Conservation (phyloP, 495 filamentous ascomycete species). For the Aspergillus bridgeri region DNA sequence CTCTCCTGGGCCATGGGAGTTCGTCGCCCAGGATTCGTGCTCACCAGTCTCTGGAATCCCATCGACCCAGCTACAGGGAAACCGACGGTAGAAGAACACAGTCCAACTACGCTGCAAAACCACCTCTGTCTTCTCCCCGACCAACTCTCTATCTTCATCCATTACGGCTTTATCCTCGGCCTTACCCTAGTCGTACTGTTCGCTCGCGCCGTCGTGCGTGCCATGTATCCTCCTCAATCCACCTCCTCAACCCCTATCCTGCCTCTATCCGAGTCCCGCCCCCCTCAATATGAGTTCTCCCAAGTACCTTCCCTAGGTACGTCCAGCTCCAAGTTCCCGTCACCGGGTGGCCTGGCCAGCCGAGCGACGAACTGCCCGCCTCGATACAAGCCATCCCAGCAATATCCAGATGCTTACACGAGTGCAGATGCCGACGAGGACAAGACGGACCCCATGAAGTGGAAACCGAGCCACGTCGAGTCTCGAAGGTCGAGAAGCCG, state of each 20-base stretch:
- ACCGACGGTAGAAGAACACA: conserved; percentile 38
- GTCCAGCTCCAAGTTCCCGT: conserved; percentile 36
- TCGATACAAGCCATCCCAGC: conserved; percentile 21
- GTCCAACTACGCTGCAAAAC: conserved; percentile 65
- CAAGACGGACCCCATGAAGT: conserved; percentile 15
- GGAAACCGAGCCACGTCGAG: conserved; percentile 17
- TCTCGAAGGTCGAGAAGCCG: conserved; percentile 13
- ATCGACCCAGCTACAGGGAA: conserved; percentile 61
- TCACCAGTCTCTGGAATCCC: conserved; percentile 90
- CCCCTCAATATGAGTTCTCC: conserved; percentile 12
- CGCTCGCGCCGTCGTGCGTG: conserved; percentile 56
- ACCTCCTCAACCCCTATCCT: conserved; percentile 26
- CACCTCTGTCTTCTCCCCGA: conserved; percentile 90
- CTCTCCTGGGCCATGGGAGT: conserved; percentile 98
- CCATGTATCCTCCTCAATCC: conserved; percentile 18
- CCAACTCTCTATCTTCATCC: conserved; percentile 76
- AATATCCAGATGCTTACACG: conserved; percentile 25
- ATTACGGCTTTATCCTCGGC: conserved; percentile 62
- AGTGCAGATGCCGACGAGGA: conserved; percentile 21
- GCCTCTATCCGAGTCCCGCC: conserved; percentile 34
- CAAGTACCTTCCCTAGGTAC: conserved; percentile 34
- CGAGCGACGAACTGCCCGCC: conserved; percentile 26
- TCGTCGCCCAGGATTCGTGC: conserved; percentile 77
- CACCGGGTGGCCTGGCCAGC: conserved; percentile 31
- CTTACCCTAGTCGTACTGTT: conserved; percentile 59